These are phyloP conservation scores for Alternaria brassicicola DNA, from an alignment of 2,329 filamentous ascomycete genomes.

Conservation along the genomic window DNA sequence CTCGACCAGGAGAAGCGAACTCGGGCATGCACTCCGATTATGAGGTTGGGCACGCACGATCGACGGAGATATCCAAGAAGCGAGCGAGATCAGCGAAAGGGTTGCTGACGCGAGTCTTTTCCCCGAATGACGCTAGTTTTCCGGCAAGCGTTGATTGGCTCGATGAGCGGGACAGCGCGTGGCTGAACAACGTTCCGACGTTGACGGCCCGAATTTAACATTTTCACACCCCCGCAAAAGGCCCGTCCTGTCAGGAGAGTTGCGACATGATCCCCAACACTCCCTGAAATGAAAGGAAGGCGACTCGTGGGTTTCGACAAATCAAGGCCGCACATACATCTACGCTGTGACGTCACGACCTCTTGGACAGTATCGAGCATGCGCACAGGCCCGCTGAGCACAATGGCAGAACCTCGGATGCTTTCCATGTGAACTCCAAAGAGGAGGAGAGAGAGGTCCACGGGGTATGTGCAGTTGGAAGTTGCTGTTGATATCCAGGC, in stretches of 20 bases:
- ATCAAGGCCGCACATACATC: background rate
- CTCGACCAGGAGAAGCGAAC: background rate
- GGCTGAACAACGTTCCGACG: conserved; percentile 12
- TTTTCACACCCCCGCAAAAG: conserved; percentile 11
- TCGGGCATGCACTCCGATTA: conserved; percentile 1
- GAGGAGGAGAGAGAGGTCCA: background rate
- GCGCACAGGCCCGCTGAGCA: background rate
- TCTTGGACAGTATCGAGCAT: background rate
- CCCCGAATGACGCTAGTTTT: background rate
- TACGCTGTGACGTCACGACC: conserved; percentile 5
- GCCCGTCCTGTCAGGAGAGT: conserved; percentile 11
- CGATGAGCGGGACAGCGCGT: conserved; percentile 5
- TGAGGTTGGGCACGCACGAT: conserved; percentile 9
- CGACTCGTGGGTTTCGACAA: background rate
- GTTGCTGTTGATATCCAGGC: background rate
- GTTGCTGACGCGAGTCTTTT: conserved; percentile 5
- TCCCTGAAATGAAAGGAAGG: background rate
- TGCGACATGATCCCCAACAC: background rate
- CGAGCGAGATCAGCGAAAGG: conserved; percentile 13
- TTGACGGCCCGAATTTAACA: conserved; percentile 17
- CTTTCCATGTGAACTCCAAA: background rate
- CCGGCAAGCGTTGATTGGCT: conserved; percentile 7
- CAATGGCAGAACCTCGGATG: background rate
- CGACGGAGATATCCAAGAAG: conserved; percentile 8
- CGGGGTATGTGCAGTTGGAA: background rate